Percentiles rank a stretch among this genome's conserved stretches.
Evolutionary conservation across 2,329 filamentous ascomycete species (phyloP).

Genomic region (Apiospora arundinis): DNA sequence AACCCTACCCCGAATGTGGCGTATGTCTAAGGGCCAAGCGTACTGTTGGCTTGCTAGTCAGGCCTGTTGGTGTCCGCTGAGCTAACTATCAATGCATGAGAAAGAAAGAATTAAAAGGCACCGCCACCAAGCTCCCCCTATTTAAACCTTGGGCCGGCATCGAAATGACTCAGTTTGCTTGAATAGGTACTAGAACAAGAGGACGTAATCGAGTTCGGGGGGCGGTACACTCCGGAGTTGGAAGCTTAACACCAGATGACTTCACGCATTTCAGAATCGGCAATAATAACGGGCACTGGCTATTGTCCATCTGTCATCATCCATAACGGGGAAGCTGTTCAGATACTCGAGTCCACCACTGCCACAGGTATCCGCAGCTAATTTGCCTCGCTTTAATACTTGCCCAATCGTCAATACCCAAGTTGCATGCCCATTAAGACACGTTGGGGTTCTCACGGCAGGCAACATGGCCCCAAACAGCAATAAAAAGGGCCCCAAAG

Average conservation of each 20-base stretch:
- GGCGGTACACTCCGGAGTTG: neutral
- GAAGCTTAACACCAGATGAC: constrained; percentile 2
- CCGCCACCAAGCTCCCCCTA: too few relatives aligned
- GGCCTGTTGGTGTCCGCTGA: too few relatives aligned
- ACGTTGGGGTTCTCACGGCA: neutral
- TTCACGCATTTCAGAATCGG: neutral
- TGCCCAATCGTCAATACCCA: too few relatives aligned
- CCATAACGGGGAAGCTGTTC: too few relatives aligned
- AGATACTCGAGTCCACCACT: too few relatives aligned
- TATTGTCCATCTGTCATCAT: neutral
- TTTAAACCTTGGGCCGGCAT: neutral
- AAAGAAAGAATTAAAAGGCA: too few relatives aligned
- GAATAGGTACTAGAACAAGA: neutral
- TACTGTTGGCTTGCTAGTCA: neutral
- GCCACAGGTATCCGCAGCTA: neutral
- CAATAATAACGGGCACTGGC: neutral
- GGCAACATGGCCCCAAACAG: neutral
- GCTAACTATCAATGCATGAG: too few relatives aligned
- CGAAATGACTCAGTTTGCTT: neutral
- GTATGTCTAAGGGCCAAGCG: neutral
- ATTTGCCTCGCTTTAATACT: too few relatives aligned
- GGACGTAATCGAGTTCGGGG: neutral
- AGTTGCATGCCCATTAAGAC: too few relatives aligned
- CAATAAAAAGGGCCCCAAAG: neutral
- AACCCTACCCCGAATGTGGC: neutral